Conservation (phyloP, 805 yeast genomes). For the Kazachstania viticola region DNA sequence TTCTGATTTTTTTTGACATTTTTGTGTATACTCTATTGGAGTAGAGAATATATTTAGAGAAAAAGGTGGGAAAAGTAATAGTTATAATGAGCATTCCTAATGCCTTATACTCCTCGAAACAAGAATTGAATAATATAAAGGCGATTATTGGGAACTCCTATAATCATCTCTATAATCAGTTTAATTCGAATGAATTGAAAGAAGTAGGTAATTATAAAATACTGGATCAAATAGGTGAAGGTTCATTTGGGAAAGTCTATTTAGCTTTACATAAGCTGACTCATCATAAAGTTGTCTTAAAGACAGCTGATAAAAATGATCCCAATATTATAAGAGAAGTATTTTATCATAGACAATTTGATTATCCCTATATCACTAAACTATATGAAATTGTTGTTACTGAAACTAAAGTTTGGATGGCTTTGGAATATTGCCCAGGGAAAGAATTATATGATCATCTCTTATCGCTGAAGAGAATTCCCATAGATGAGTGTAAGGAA, state of each 20-base stretch:
- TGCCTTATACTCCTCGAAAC: constrained; percentile 9
- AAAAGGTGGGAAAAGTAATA: no score
- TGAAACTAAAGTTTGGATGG: constrained; percentile 75
- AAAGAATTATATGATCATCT: constrained; percentile 64
- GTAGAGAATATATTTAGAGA: no score
- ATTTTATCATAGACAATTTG: constrained; percentile 74
- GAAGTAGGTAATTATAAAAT: constrained; percentile 78
- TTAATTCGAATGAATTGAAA: constrained; percentile 35
- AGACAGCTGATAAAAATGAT: constrained; percentile 65
- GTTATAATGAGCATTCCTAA: not conserved
- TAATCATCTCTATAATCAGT: constrained; percentile 42
- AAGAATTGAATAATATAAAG: constrained; percentile 23
- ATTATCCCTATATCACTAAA: constrained; percentile 72
- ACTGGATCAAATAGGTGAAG: constrained; percentile 71
- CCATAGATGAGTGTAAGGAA: constrained; percentile 37
- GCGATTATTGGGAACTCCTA: constrained; percentile 48
- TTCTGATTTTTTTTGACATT: no score
- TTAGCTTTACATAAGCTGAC: constrained; percentile 71
- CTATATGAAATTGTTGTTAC: constrained; percentile 79
- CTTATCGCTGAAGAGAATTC: constrained; percentile 39
- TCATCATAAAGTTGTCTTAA: constrained; percentile 69
- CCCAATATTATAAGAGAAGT: constrained; percentile 86
- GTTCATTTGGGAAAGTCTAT: constrained; percentile 86
- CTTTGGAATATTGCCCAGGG: constrained; percentile 79
- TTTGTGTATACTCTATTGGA: no score